A percentile compares a stretch with the other conserved stretches of the same genome.
These are phyloP conservation scores for Pythium pectinolyticum DNA, from an alignment of 352 stramenopile species.

Conservation along the genomic window DNA sequence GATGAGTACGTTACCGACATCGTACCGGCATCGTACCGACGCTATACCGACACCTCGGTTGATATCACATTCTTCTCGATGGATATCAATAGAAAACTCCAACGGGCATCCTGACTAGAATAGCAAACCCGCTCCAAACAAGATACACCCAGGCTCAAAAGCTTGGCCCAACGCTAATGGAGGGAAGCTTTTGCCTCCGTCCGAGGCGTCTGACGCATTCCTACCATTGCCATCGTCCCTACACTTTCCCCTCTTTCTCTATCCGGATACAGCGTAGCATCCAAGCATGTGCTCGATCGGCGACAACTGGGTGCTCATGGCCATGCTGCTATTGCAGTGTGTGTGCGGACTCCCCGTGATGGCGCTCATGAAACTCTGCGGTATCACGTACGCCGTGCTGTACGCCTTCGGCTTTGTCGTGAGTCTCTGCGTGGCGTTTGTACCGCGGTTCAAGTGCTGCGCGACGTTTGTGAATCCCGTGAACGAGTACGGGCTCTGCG, in stretches of 20 bases:
- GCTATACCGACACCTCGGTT: not conserved
- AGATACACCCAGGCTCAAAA: no score
- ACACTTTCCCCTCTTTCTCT: not conserved
- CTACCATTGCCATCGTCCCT: not conserved
- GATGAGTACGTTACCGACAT: no score
- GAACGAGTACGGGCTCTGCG: slow-evolving; percentile 44
- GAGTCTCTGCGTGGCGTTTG: slow-evolving; percentile 45
- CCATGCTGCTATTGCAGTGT: slow-evolving; percentile 41
- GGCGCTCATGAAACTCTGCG: slow-evolving; percentile 50
- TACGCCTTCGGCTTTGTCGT: slow-evolving; percentile 39
- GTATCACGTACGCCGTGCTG: slow-evolving; percentile 35
- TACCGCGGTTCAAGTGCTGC: slow-evolving; percentile 37
- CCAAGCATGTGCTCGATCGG: slow-evolving; percentile 42
- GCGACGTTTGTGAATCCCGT: slow-evolving; percentile 30
- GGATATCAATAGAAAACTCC: not conserved
- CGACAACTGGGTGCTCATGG: slow-evolving; percentile 48
- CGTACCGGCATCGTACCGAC: not conserved
- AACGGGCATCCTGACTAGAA: not conserved
- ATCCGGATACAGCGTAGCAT: not conserved
- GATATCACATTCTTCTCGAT: not conserved
- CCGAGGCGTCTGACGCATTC: no score
- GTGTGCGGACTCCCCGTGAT: slow-evolving; percentile 43
- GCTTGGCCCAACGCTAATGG: no score
- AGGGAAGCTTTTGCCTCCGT: no score
- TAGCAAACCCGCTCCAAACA: no score